Conservation (phyloP, 257 asterid species). For the Primulina huaijiensis region DNA sequence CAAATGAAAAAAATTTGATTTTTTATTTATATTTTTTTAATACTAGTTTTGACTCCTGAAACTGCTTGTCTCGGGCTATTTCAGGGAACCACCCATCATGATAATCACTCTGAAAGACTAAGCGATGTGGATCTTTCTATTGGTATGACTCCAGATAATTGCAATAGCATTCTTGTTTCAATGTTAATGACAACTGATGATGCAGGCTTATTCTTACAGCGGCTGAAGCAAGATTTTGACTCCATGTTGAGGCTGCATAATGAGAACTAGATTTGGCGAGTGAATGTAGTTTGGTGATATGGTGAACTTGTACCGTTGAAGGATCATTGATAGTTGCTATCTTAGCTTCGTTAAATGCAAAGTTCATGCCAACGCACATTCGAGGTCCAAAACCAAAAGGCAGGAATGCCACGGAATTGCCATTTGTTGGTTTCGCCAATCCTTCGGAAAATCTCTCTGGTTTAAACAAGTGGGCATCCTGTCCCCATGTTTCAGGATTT, state of each 20-base stretch:
- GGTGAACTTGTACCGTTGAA: slow-evolving; percentile 34
- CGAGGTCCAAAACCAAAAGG: slow-evolving; percentile 42
- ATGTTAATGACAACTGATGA: neutral
- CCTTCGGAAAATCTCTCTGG: slow-evolving; percentile 39
- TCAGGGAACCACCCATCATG: neutral
- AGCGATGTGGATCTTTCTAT: neutral
- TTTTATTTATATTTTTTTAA: too few species aligned
- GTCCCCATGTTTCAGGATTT: slow-evolving; percentile 38
- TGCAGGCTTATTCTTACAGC: neutral
- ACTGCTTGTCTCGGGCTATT: neutral
- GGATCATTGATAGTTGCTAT: slow-evolving; percentile 36
- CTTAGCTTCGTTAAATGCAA: slow-evolving; percentile 35
- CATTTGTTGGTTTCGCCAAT: slow-evolving; percentile 34
- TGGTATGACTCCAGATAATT: neutral
- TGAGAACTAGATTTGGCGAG: slow-evolving; percentile 28
- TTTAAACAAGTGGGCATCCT: slow-evolving; percentile 29
- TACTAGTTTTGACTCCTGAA: neutral
- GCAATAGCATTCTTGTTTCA: neutral
- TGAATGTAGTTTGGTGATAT: slow-evolving; percentile 37
- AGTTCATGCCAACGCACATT: slow-evolving; percentile 35
- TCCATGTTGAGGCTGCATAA: slow-evolving; percentile 35
- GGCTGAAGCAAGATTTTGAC: slow-evolving; percentile 38
- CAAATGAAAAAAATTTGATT: neutral
- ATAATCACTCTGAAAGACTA: neutral
- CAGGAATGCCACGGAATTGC: slow-evolving; percentile 27